Percentiles rank a stretch among this genome's conserved stretches.
These are phyloP conservation scores for Entophlyctis luteolus DNA, from an alignment of 192 early-diverging fungal genomes.

Conservation along the genomic window DNA sequence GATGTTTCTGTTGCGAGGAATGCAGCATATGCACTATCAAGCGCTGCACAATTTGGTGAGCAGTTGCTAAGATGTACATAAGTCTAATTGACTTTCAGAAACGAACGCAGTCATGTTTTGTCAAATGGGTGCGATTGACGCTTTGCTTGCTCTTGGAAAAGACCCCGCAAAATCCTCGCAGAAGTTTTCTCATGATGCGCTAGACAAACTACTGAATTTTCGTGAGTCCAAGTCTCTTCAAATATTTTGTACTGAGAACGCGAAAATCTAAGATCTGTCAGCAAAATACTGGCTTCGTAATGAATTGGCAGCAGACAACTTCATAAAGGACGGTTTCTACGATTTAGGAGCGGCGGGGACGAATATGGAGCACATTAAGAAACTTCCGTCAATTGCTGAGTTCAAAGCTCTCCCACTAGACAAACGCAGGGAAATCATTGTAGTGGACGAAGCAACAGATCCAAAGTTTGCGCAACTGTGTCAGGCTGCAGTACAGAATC, in stretches of 20 bases:
- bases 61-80: background rate
- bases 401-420: slow-evolving; percentile 35
- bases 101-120: slow-evolving; percentile 45
- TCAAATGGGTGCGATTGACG: slow-evolving; percentile 46
- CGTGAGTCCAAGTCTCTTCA: slow-evolving; percentile 31
- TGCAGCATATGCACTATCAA: slow-evolving; percentile 50
- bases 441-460: slow-evolving; percentile 42
- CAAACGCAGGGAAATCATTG: slow-evolving; percentile 48
- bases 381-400: slow-evolving; percentile 42
- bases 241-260: background rate
- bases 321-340: slow-evolving; percentile 51
- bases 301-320: slow-evolving; percentile 38
- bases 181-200: slow-evolving; percentile 51
- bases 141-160: slow-evolving; percentile 38
- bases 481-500: background rate
- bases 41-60: slow-evolving; percentile 42
- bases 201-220: slow-evolving; percentile 55
- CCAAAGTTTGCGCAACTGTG: slow-evolving; percentile 25
- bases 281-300: slow-evolving; percentile 59
- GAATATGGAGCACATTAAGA: slow-evolving; percentile 22
- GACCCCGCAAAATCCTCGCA: slow-evolving; percentile 38
- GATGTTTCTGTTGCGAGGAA: slow-evolving; percentile 49
- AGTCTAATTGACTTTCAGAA: slow-evolving; percentile 23
- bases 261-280: slow-evolving; percentile 38
- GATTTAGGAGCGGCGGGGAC: slow-evolving; percentile 51